Conservation (phyloP, 2,329 filamentous ascomycete genomes). For the Fonsecaea pugnacius region DNA sequence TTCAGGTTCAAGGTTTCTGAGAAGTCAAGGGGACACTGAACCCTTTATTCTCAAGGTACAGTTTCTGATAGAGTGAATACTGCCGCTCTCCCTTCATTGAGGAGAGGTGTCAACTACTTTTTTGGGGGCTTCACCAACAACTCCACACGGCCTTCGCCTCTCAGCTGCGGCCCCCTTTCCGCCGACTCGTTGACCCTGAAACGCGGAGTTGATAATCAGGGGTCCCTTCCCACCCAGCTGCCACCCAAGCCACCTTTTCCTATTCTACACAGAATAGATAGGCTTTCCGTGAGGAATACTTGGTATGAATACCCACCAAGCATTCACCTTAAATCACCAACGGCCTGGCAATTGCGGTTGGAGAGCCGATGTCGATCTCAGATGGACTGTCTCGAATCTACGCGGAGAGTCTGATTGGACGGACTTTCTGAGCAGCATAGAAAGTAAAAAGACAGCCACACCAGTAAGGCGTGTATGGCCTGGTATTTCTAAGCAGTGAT, state of each 20-base stretch:
- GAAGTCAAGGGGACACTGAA: constrained; percentile 7
- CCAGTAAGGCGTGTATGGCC: not conserved
- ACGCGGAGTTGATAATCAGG: constrained; percentile 9
- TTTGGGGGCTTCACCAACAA: constrained; percentile 5
- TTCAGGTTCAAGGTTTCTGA: not conserved
- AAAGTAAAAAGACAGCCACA: not conserved
- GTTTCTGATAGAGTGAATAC: constrained; percentile 15
- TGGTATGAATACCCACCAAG: not conserved
- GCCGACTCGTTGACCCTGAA: constrained; percentile 20
- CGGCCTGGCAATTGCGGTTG: not conserved
- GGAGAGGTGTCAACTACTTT: constrained; percentile 32
- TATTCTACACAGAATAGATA: no score
- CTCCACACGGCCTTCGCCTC: constrained; percentile 3
- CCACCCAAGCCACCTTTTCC: no score
- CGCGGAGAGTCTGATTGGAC: not conserved
- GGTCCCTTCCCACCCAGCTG: not conserved
- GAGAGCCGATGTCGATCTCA: not conserved
- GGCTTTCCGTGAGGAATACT: not conserved
- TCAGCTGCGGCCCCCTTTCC: constrained; percentile 20
- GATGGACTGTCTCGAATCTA: not conserved
- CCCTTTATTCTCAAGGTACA: constrained; percentile 3
- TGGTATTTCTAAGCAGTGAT: constrained; percentile 27
- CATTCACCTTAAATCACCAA: not conserved
- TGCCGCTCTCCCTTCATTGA: constrained; percentile 6
- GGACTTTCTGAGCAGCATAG: not conserved